Conservation (phyloP, 768 basidiomycete species). For the Suillus americanus region DNA sequence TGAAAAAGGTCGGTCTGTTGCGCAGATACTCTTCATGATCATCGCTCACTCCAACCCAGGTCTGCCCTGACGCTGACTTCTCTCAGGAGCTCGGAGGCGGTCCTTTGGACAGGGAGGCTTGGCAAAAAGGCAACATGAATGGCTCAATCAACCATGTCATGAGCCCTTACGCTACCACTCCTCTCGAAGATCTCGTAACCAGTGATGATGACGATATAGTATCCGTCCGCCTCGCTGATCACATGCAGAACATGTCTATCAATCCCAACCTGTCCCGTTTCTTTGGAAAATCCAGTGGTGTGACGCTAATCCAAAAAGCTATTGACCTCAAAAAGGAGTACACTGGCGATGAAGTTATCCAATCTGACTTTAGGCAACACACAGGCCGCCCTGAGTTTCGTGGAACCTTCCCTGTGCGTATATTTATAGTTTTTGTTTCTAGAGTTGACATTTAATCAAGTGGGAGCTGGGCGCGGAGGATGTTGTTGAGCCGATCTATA, state of each 20-base stretch:
- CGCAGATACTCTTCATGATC: conserved; percentile 5
- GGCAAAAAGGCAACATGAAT: conserved; percentile 23
- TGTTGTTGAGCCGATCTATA: conserved; percentile 30
- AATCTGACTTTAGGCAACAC: conserved; percentile 5
- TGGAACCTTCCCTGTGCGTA: conserved; percentile 29
- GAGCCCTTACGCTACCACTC: conserved; percentile 7
- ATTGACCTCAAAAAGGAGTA: conserved; percentile 60
- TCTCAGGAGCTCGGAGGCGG: conserved; percentile 53
- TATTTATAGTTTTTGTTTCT: conserved; percentile 2
- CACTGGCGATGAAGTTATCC: conserved; percentile 36
- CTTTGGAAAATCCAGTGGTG: conserved; percentile 42
- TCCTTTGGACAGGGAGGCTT: conserved; percentile 38
- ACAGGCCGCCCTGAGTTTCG: conserved; percentile 21
- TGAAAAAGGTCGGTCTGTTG: conserved; percentile 44
- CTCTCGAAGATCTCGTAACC: conserved; percentile 22
- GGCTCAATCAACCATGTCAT: conserved; percentile 14
- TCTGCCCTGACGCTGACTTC: conserved; percentile 65
- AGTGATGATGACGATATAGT: conserved; percentile 30
- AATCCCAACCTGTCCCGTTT: conserved; percentile 22
- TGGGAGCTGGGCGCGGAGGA: conserved; percentile 27
- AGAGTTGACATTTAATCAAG: conserved; percentile 10
- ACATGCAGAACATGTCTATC: conserved; percentile 23
- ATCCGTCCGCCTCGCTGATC: conserved; percentile 23
- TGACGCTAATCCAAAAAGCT: conserved; percentile 45
- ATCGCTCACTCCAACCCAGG: conserved; percentile 33